Percentiles rank a stretch among this genome's conserved stretches.
Evolutionary conservation across 495 filamentous ascomycete species (phyloP).

Genomic region (Penicillium egyptiacum): DNA sequence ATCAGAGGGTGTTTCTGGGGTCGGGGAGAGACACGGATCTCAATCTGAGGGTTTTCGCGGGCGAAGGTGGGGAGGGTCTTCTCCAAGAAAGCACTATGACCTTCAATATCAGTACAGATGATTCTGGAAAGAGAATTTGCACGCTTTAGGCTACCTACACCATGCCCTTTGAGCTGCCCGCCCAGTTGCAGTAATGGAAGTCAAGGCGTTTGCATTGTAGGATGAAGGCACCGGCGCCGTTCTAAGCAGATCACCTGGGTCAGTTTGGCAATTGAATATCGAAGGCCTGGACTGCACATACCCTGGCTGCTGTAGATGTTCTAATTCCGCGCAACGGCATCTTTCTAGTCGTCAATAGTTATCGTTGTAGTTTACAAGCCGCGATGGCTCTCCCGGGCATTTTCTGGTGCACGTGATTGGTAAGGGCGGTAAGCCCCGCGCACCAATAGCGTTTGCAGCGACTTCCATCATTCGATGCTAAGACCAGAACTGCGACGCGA

Average conservation of each 20-base stretch:
- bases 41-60: conserved; percentile 77
- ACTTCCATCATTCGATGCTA: conserved; percentile 15
- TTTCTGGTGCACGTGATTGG: conserved; percentile 29
- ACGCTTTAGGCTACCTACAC: conserved; percentile 58
- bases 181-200: conserved; percentile 95
- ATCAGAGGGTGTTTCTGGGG: conserved; percentile 85
- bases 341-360: conserved; percentile 29
- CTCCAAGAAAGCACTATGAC: conserved; percentile 71
- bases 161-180: conserved; percentile 90
- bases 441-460: conserved; percentile 19
- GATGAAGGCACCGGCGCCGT: conserved; percentile 95
- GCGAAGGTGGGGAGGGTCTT: conserved; percentile 75
- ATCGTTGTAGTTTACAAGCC: conserved; percentile 2
- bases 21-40: conserved; percentile 85
- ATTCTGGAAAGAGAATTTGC: not conserved
- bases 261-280: not conserved
- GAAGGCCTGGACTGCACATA: conserved; percentile 20
- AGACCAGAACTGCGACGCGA: conserved; percentile 24
- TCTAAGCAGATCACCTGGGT: conserved; percentile 51
- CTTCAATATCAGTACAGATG: conserved; percentile 6
- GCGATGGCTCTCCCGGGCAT: conserved; percentile 17
- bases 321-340: conserved; percentile 70
- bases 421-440: conserved; percentile 20
- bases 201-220: conserved; percentile 94
- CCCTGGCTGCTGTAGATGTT: conserved; percentile 40